Percentiles rank a stretch among this genome's conserved stretches.
Conservation (phyloP, 495 filamentous ascomycete genomes). For the Echria macrotheca region DNA sequence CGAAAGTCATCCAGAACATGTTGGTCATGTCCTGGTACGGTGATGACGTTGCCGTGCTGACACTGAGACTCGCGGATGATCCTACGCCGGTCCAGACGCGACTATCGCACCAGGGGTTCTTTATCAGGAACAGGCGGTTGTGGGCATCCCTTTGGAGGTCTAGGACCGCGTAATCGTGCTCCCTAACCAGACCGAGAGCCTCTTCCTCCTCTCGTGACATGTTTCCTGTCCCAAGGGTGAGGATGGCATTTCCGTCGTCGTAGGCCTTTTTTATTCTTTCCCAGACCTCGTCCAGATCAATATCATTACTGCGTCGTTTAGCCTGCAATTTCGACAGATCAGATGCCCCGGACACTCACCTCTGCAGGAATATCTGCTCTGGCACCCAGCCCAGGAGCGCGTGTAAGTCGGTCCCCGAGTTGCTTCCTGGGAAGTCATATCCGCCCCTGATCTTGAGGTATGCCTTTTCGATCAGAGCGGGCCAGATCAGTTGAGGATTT, state of each 20-base stretch:
- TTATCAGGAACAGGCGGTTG: slow-evolving; percentile 68
- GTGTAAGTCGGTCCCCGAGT: slow-evolving; percentile 90
- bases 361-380: slow-evolving; percentile 87
- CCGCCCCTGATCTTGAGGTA: slow-evolving; percentile 96
- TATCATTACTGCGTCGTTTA: slow-evolving; percentile 48
- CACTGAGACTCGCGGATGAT: slow-evolving; percentile 23
- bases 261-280: slow-evolving; percentile 68
- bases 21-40: slow-evolving; percentile 46
- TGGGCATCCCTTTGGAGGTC: slow-evolving; percentile 60
- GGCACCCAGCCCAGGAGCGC: slow-evolving; percentile 94
- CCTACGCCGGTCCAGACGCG: slow-evolving; percentile 53
- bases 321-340: too few species aligned
- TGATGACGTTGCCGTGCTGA: slow-evolving; percentile 17
- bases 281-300: slow-evolving; percentile 73
- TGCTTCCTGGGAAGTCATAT: slow-evolving; percentile 98
- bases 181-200: slow-evolving; percentile 71
- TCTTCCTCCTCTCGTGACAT: slow-evolving; percentile 67
- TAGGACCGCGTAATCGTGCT: slow-evolving; percentile 92
- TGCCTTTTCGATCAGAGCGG: slow-evolving; percentile 93
- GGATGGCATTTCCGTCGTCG: slow-evolving; percentile 70
- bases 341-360: slow-evolving; percentile 36
- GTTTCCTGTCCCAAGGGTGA: slow-evolving; percentile 86
- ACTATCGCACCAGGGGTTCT: slow-evolving; percentile 93
- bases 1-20: slow-evolving; percentile 86
- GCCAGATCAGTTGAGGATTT: slow-evolving; percentile 74